Evolutionary conservation across 495 filamentous ascomycete species (phyloP), one percentile per base, ranked within the genome.

Genomic region (Stereocaulon alpinum): DNA sequence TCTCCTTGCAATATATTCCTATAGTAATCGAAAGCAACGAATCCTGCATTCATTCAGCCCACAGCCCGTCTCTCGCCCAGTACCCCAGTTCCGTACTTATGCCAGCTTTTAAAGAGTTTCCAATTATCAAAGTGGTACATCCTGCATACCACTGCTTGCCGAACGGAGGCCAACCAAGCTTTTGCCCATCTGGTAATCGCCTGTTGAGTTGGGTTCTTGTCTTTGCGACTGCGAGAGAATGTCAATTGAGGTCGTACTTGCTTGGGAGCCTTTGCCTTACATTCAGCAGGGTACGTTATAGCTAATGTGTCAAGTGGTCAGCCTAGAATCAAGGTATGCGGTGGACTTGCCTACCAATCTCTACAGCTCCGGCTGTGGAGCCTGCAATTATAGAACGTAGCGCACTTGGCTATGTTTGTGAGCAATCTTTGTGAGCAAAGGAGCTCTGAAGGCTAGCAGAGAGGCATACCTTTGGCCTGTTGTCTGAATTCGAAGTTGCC

Each of bases 201-300:
- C 87, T 86, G 66, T 98, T 97, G 66, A 98, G 86, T 71, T 98
- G 93, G 55, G 87, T 87, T 57, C 93, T 79, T 48, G 93, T 98
- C 73, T 98, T 98, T 59, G 92, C 93, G 72, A 97, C 87, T 86
- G 56, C 24, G 40, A 14, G 27, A 48, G 17, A 51, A 47, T 10
- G 44, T 61, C 60, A 62, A 61, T 45, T 15, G 40, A 24, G 27
- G 29, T 27, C 41, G 22, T 18, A 30, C 1, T 24, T n/a, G 29
- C 15, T 18, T 15, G 24, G 30, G 27, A 24, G 53, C 48, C 17
- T 15, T 29, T 12, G 47, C 67, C 77, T 65, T 81, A 91, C 87
- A 98, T 72, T 98, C 93, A 65, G 92, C 92, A 50, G 93, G 93
- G 74, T 98, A 98, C 58, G 93, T 96, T 66, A 98, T 96, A 59